These are phyloP conservation scores for Pseudogymnoascus sp. DNA, from an alignment of 2,329 filamentous ascomycete genomes.

Conservation along the genomic window DNA sequence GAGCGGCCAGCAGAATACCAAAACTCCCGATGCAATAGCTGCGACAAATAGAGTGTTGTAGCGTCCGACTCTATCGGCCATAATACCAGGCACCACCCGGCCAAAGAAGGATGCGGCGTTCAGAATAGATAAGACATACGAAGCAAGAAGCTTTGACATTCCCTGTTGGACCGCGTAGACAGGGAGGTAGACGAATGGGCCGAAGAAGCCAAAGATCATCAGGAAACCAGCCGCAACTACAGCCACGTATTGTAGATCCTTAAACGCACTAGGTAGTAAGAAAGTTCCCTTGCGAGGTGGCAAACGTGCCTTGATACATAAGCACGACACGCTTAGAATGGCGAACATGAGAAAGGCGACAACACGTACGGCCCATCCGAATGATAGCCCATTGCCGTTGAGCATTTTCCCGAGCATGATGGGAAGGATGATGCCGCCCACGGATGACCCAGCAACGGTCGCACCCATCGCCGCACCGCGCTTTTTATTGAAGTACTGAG, in stretches of 20 bases:
- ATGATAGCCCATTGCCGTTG: slow-evolving; percentile 20
- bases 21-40: slow-evolving; percentile 15
- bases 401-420: slow-evolving; percentile 55
- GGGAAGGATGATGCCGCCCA: slow-evolving; percentile 53
- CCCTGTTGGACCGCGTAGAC: slow-evolving; percentile 22
- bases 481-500: slow-evolving; percentile 45
- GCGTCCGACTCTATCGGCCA: slow-evolving; percentile 20
- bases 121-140: slow-evolving; percentile 21
- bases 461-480: slow-evolving; percentile 44
- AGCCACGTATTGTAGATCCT: slow-evolving; percentile 37
- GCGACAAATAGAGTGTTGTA: slow-evolving; percentile 32
- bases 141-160: slow-evolving; percentile 23
- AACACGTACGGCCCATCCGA: slow-evolving; percentile 15
- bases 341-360: slow-evolving; percentile 36
- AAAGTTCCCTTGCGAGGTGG: slow-evolving; percentile 37
- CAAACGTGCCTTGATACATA: slow-evolving; percentile 45
- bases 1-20: slow-evolving; percentile 17
- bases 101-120: slow-evolving; percentile 23
- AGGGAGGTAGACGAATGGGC: slow-evolving; percentile 22
- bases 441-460: slow-evolving; percentile 42
- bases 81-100: slow-evolving; percentile 19
- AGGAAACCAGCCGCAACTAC: slow-evolving; percentile 37
- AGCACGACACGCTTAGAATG: slow-evolving; percentile 42
- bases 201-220: slow-evolving; percentile 30
- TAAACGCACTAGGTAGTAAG: slow-evolving; percentile 44